Base-by-base conservation (phyloP, 2,329 filamentous ascomycete genomes). In the Colletotrichum truncatum region DNA sequence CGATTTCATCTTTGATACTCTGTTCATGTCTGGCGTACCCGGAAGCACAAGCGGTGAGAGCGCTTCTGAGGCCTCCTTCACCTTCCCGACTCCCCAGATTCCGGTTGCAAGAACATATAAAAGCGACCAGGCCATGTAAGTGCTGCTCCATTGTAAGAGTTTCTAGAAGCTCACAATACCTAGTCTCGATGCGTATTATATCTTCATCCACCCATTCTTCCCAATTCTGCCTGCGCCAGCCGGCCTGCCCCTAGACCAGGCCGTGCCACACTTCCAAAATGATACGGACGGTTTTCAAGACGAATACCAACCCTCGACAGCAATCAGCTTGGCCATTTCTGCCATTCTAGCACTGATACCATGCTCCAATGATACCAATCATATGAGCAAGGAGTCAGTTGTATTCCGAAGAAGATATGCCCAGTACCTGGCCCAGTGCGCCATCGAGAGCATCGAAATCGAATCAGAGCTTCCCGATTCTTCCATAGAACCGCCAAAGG, bases 131-230 rank as follows among this genome's bases (percentile, higher is more conserved):
- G 71, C 77, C 25, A 78, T 84, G 80, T 82, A 70, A 74, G 78
- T 70, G 18, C 16, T 14, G 26, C 52, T 32, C 26, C 4, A 9
- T 32, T 12, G 4, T 16, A 10, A 26, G 18, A 18, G 6, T 23
- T 12, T 6, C 14, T n/a, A 51, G 60, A 43, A 12, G 55, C 57
- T 28, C 28, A 18, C 14, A 2, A 4, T 14, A 4, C 25, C 7
- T 16, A 75, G 72, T 48, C 73, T 85, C 18, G 80, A 83, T 62
- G 83, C 82, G 4, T 85, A 85, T 70, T 85, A 85, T 66, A 77
- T 82, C 59, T 85, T 80, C 76, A 82, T 85, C 59, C 83, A 85
- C 64, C 78, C 81, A 1, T 85, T 78, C 63, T 80, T 85, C 16
- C 83, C 83, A 4, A 82, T 85, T 34, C 70, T 85, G 3, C 83